Evolutionary conservation across 768 basidiomycete genomes (phyloP).

Genomic region (Leccinellum rugosiceps): DNA sequence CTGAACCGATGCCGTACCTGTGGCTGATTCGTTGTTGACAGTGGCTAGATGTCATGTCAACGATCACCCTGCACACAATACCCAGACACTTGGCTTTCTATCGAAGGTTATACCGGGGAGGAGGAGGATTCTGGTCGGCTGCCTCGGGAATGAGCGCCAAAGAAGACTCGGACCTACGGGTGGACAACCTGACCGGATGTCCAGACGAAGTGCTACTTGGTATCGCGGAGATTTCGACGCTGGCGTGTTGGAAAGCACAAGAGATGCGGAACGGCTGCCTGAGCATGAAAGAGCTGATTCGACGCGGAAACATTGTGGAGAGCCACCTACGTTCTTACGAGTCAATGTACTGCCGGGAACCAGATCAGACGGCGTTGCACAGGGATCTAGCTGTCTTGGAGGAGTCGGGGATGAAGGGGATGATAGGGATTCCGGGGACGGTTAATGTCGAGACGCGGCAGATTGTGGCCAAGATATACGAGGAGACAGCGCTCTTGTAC

Average conservation of each 20-base stretch:
- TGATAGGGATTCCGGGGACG: conserved; percentile 26
- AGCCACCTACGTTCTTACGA: conserved; percentile 51
- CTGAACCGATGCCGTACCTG: background rate
- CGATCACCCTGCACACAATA: conserved; percentile 54
- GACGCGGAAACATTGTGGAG: conserved; percentile 71
- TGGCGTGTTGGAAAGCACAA: conserved; percentile 71
- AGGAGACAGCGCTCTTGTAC: conserved; percentile 63
- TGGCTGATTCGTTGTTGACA: conserved; percentile 31
- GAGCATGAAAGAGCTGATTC: conserved; percentile 71
- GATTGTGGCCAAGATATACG: conserved; percentile 54
- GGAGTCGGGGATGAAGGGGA: conserved; percentile 20
- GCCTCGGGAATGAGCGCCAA: conserved; percentile 26
- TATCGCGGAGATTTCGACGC: conserved; percentile 68
- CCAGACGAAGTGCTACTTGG: conserved; percentile 76
- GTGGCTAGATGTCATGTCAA: conserved; percentile 80
- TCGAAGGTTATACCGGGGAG: conserved; percentile 59
- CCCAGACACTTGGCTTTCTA: conserved; percentile 68
- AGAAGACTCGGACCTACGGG: conserved; percentile 47
- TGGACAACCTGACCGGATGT: conserved; percentile 73
- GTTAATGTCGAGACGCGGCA: conserved; percentile 44
- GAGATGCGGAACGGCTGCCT: conserved; percentile 63
- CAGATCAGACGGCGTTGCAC: conserved; percentile 39
- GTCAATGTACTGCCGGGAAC: conserved; percentile 27
- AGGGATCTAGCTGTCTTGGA: conserved; percentile 33
- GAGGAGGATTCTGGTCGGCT: conserved; percentile 44